These are phyloP conservation scores for Calonectria ilicicola DNA, from an alignment of 2,329 filamentous ascomycete genomes.

Conservation along the genomic window DNA sequence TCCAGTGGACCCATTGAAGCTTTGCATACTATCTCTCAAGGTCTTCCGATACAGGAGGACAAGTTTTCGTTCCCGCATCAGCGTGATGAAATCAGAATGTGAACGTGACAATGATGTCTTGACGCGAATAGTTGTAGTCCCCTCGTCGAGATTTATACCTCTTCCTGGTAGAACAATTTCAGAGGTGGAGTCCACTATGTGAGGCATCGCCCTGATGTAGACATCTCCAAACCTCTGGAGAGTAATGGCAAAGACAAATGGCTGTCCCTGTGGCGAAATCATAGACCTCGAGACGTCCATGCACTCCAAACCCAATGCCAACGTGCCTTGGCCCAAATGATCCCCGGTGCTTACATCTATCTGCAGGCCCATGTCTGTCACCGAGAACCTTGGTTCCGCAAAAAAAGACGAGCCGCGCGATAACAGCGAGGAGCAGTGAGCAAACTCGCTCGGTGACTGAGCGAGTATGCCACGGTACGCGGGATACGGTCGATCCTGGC, in stretches of 20 bases:
- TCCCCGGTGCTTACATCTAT: background rate
- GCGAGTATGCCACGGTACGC: conserved; percentile 10
- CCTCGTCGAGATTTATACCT: background rate
- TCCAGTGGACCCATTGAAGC: background rate
- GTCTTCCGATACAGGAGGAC: background rate
- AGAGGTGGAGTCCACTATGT: background rate
- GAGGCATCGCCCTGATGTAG: conserved; percentile 6
- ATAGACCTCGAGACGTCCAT: background rate
- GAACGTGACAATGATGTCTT: background rate
- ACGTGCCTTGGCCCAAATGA: background rate
- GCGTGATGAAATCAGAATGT: conserved; percentile 5
- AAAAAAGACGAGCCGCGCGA: conserved; percentile 3
- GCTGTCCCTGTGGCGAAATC: background rate
- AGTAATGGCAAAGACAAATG: background rate
- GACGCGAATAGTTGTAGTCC: background rate
- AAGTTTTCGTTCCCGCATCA: conserved; percentile 7
- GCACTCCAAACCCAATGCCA: conserved; percentile 1
- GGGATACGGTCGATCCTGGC: background rate
- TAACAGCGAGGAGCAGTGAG: background rate
- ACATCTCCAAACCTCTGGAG: conserved; percentile 2
- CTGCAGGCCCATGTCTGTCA: background rate
- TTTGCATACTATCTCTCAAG: background rate
- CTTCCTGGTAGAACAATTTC: background rate
- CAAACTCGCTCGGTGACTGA: background rate
- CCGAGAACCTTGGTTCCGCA: conserved; percentile 2